Base-by-base conservation (phyloP, 108 stramenopile species). In the Hondaea fermentalgiana region DNA sequence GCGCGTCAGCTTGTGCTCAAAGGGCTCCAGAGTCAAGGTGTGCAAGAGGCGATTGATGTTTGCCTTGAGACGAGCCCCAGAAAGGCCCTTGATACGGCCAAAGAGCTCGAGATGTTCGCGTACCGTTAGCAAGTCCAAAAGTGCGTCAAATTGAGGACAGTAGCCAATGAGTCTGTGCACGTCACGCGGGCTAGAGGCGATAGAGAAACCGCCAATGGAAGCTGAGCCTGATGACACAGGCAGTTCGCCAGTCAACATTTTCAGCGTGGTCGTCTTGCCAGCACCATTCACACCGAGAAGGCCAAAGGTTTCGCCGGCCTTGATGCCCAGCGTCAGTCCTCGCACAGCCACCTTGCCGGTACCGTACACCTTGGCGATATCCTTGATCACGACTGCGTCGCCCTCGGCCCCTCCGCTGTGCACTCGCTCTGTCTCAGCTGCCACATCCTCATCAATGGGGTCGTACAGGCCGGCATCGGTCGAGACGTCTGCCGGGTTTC, bases 21-120 rank as follows among this genome's bases (percentile, higher is more conserved):
- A 93, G 28, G 95, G 94, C 58, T 91, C 92, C 14, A 97, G 87
- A 55, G 96, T 96, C 83, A 97, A 94, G 88, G 96, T 93, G 10
- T 60, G 71, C 47, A 98, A 88, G 91, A 94, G 55, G 19, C 59
- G 47, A 8, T 8, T 8, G 16, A 83, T 51, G 51, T 12, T 51
- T 17, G 49, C 3, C 51, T 69, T 58, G 60, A 51, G 43, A 60
- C 35, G 6, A 28, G 28, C 49, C 3, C 58, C 51, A 87, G 87
- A 28, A 42, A 29, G 16, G 6, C 87, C 87, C 90, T 91, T 91
- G 90, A 93, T 91, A 23, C 83, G 72, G 17, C 90, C 94, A 88
- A 92, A 94, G 19, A 94, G 88, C 72, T 91, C 44, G 53, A 94
- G 60, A 72, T 94, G 94, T 88, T 94, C 94, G 44, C 91, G 89